Conservation (phyloP, 2,329 filamentous ascomycete genomes). For the Dichotomopilus funicola region DNA sequence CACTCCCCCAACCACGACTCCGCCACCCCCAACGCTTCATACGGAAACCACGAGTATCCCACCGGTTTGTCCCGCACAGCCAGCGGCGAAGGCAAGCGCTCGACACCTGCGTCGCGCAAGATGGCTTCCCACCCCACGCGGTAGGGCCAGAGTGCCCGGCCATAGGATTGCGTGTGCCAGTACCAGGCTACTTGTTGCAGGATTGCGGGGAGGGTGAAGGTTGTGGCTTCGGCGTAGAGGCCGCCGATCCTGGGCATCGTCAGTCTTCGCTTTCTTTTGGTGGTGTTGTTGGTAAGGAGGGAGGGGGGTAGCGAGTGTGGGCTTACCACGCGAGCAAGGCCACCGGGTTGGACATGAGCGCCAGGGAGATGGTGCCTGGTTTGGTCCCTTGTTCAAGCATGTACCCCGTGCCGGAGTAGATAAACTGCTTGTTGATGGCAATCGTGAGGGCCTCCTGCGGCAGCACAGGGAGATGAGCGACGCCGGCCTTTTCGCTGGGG, state of each 20-base stretch:
- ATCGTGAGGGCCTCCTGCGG: constrained; percentile 33
- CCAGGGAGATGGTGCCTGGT: constrained; percentile 50
- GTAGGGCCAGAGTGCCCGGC: not conserved
- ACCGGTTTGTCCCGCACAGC: constrained; percentile 32
- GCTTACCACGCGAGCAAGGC: constrained; percentile 46
- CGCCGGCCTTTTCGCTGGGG: constrained; percentile 12
- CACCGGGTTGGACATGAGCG: constrained; percentile 45
- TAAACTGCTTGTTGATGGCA: constrained; percentile 33
- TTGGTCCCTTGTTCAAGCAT: constrained; percentile 46
- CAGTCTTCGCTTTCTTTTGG: too few species aligned
- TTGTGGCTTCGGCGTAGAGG: constrained; percentile 3
- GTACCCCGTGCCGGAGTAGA: constrained; percentile 41
- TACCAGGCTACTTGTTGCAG: constrained; percentile 4
- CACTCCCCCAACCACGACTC: constrained; percentile 26
- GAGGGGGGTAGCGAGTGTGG: too few species aligned
- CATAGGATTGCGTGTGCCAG: too few species aligned
- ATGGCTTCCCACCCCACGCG: not conserved
- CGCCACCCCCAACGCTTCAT: constrained; percentile 36
- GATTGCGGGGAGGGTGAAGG: not conserved
- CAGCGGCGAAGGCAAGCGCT: constrained; percentile 3
- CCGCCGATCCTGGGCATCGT: constrained; percentile 1
- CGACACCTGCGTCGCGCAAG: too few species aligned
- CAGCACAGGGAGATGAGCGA: constrained; percentile 12
- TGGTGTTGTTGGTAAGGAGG: too few species aligned
- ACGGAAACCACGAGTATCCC: constrained; percentile 40